Evolutionary conservation across 1,284 basidiomycete species (phyloP), one percentile per base, ranked within the genome.

Genomic region (Cryptococcus sp.): DNA sequence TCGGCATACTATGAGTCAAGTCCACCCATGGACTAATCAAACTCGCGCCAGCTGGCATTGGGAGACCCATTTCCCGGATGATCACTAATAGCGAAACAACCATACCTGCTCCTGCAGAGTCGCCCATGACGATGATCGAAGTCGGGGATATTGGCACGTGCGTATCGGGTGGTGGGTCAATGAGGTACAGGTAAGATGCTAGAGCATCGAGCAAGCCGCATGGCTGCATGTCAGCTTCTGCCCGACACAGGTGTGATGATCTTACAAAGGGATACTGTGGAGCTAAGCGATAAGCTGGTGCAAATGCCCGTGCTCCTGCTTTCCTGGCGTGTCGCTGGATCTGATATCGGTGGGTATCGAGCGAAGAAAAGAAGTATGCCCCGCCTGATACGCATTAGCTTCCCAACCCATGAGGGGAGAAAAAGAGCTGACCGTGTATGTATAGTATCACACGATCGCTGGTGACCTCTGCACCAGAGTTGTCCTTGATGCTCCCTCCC

Each of bases 251-350:
- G 21, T 46, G 23, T 16, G 14, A 14, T 11, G 22, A 63, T 85
- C 90, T 66, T 87, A 97, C 23, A 90, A 97, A 98, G 0, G 93
- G 93, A 60, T 92, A 94, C 73, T 94, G 91, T 1, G 91, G 92
- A 11, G 91, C 83, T 11, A 92, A 79, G 28, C 91, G 83, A 70
- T 94, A 94, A 61, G 89, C 87, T 49, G 92, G 82, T 41, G 87
- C 88, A 84, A 73, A 57, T 36, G 67, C 87, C 32, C 90, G 82
- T 0, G 89, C 91, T 54, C 86, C 89, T 54, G 88, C 88, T 75
- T 93, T 93, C 23, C 90, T 83, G 3, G 91, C 91, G 67, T 86
- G 83, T n/a, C 90, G 81, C 68, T 91, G 88, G 32, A 92, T 84
- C 63, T 84, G 85, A 61, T 90, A 85, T 61, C 88, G 85, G 54